Evolutionary conservation across 2,329 filamentous ascomycete species (phyloP).

Genomic region (Aureobasidium sp.): DNA sequence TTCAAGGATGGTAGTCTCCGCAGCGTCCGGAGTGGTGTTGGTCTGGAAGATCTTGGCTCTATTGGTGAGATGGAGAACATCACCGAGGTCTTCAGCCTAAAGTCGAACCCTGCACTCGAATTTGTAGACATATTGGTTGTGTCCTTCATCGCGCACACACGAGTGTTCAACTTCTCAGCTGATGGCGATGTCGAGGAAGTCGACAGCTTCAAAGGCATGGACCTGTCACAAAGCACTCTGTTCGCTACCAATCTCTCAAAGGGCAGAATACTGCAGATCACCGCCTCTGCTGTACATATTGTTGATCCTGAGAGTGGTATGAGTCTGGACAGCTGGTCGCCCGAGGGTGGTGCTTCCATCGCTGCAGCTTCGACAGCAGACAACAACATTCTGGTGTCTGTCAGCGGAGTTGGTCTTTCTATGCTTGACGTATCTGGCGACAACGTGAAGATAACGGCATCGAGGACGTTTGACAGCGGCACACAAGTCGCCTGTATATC

Average conservation of each 20-base stretch:
- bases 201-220: slow-evolving; percentile 64
- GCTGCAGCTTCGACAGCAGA: slow-evolving; percentile 72
- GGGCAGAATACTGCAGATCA: slow-evolving; percentile 68
- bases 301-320: slow-evolving; percentile 52
- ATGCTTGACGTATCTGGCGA: slow-evolving; percentile 56
- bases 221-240: slow-evolving; percentile 64
- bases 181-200: slow-evolving; percentile 81
- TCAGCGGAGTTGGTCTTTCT: slow-evolving; percentile 66
- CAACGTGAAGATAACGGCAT: slow-evolving; percentile 50
- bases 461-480: slow-evolving; percentile 55
- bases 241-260: slow-evolving; percentile 57
- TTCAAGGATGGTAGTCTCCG: slow-evolving; percentile 82
- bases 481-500: slow-evolving; percentile 84
- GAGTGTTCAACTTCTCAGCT: slow-evolving; percentile 68
- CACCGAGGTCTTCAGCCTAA: slow-evolving; percentile 41
- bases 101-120: slow-evolving; percentile 51
- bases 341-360: slow-evolving; percentile 49
- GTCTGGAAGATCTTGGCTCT: slow-evolving; percentile 78
- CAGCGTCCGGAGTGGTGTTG: slow-evolving; percentile 88
- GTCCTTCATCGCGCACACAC: slow-evolving; percentile 76
- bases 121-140: slow-evolving; percentile 66
- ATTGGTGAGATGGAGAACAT: slow-evolving; percentile 62
- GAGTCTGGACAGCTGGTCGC: slow-evolving; percentile 53
- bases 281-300: slow-evolving; percentile 55
- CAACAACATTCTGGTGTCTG: slow-evolving; percentile 62